These are phyloP conservation scores for Penicillium decumbens DNA, from an alignment of 2,329 filamentous ascomycete genomes.

Conservation along the genomic window DNA sequence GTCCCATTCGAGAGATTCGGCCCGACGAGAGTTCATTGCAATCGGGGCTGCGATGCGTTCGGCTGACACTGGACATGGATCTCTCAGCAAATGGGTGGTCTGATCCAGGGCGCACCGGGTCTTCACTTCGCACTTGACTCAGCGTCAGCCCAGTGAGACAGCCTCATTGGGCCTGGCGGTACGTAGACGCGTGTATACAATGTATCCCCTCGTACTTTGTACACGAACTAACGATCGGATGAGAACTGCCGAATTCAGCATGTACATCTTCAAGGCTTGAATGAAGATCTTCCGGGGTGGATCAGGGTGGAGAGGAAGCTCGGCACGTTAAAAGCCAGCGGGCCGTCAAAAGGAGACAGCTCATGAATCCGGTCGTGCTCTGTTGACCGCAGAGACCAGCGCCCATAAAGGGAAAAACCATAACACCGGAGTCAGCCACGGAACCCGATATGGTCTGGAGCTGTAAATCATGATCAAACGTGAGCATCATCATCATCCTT, in stretches of 20 bases:
- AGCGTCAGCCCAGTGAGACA: not conserved
- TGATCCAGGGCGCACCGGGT: not conserved
- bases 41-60: not conserved
- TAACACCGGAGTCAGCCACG: not conserved
- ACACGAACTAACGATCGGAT: not conserved
- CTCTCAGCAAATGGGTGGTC: not conserved
- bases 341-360: not conserved
- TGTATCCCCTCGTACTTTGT: not conserved
- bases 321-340: not conserved
- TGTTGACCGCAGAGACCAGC: not conserved
- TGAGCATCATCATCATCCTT: not conserved
- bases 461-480: slow-evolving; percentile 13
- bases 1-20: not conserved
- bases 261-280: not conserved
- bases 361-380: not conserved
- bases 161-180: not conserved
- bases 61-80: not conserved
- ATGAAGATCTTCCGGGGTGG: not conserved
- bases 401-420: not conserved
- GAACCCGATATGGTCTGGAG: not conserved
- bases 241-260: not conserved
- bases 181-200: not conserved
- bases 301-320: not conserved
- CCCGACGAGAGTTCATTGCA: not conserved
- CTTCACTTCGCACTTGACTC: not conserved